Evolutionary conservation across 148 eudicot species (phyloP), one percentile per base, ranked within the genome.

Genomic region (Rhododendron ferrugineum): DNA sequence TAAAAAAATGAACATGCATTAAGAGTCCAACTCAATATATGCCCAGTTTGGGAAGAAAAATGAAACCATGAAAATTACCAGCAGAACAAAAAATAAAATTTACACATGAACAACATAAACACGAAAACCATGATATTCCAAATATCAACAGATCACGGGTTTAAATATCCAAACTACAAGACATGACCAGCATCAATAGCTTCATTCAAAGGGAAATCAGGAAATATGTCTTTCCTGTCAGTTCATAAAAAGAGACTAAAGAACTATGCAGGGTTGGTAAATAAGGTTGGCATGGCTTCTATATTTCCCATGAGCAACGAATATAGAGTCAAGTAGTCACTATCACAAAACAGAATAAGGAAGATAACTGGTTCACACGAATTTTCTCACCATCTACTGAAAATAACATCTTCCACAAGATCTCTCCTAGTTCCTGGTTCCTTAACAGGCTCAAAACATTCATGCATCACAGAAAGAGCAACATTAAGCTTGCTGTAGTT

Each of bases 401-500:
- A 95, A 46, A 97, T 91, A 83, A 94, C 94, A 88, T 95, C 98
- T 86, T 97, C 95, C 82, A 94, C 93, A 82, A 97, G 90, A 91
- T 97, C 99, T 68, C 90, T 88, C 86, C 83, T 85, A 28, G 94
- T 93, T 64, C 86, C 88, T 90, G 93, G 89, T 83, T 96, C 99
- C 87, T 93, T 92, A 74, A 97, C 91, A 58, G 98, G 95, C 66
- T 94, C 98, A 86, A 97, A 97, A 87, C 98, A 97, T 80, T 97
- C 99, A 58, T 95, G 97, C 95, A 97, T 95, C 86, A 97, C 98
- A 87, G 89, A 89, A 20, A 94, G 89, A 80, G 99, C 99, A 42
- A 95, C 89, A 88, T 85, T 88, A 56, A 96, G 95, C 87, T 91
- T 96, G 88, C 91, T 85, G 85, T 89, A 92, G 75, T 79, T 92